These are phyloP conservation scores for Venustampulla echinocandica DNA, from an alignment of 495 filamentous ascomycete species.

Conservation along the genomic window DNA sequence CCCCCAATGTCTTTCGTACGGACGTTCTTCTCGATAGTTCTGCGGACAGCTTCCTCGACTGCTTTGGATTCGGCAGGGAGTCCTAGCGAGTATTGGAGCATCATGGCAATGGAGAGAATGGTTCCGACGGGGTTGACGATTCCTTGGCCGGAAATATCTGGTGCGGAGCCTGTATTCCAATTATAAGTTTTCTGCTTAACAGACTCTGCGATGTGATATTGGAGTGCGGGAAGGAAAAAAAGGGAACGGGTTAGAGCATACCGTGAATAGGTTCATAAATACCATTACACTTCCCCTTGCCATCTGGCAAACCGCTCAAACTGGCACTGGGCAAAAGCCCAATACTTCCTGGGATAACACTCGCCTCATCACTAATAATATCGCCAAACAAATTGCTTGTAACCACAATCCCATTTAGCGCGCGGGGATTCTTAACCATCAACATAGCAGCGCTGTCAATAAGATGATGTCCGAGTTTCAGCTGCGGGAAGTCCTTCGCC, in stretches of 20 bases:
- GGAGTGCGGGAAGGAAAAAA: conserved; percentile 1
- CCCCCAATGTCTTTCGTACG: conserved; percentile 77
- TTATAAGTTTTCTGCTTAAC: neutral
- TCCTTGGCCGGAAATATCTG: conserved; percentile 76
- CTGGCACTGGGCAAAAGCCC: conserved; percentile 86
- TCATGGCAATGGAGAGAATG: conserved; percentile 82
- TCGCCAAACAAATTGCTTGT: conserved; percentile 96
- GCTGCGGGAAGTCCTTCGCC: conserved; percentile 77
- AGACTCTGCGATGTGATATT: too few species aligned
- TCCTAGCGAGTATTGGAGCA: conserved; percentile 82
- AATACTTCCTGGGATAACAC: conserved; percentile 87
- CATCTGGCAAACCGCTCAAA: conserved; percentile 77
- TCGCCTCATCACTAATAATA: conserved; percentile 94
- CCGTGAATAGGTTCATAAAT: conserved; percentile 99
- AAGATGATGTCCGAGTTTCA: conserved; percentile 79
- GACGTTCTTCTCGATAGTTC: conserved; percentile 64
- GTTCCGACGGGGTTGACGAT: conserved; percentile 82
- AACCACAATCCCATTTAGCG: conserved; percentile 86
- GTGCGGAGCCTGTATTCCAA: conserved; percentile 45
- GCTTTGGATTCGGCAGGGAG: conserved; percentile 61
- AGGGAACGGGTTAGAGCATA: conserved; percentile 33
- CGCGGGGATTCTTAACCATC: conserved; percentile 89
- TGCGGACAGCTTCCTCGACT: conserved; percentile 73
- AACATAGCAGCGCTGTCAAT: conserved; percentile 96
- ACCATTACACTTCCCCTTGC: conserved; percentile 62